Percentiles rank a stretch among this genome's conserved stretches.
Conservation (phyloP, 208 protist species). For the Acanthamoeba lugdunensis region DNA sequence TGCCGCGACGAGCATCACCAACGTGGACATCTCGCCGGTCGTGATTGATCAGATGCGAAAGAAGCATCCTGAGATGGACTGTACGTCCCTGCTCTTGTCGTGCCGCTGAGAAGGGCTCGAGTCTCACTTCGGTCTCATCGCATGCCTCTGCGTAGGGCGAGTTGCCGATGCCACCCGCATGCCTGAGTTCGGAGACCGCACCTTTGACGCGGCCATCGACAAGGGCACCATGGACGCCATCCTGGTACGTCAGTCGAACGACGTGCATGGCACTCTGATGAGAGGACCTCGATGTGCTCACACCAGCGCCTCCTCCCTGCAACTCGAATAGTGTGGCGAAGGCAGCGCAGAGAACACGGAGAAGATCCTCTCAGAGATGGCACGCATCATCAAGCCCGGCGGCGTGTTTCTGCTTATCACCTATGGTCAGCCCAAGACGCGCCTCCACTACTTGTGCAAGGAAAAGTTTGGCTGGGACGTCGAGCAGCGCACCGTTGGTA, state of each 20-base stretch:
- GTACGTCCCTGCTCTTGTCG: background rate
- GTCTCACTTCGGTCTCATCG: background rate
- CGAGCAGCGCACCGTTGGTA: constrained; percentile 5
- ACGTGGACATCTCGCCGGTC: constrained; percentile 31
- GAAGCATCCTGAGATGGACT: background rate
- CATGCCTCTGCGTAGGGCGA: background rate
- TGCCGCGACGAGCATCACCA: background rate
- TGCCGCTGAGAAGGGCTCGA: too few relatives aligned
- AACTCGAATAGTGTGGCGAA: background rate
- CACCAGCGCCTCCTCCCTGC: too few relatives aligned
- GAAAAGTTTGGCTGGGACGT: constrained; percentile 16
- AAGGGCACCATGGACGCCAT: constrained; percentile 13
- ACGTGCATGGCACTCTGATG: too few relatives aligned
- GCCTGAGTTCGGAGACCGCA: background rate
- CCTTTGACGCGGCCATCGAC: constrained; percentile 20
- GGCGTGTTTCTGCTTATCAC: background rate
- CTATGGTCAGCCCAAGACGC: constrained; percentile 1
- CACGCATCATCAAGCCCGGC: background rate
- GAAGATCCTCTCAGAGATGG: constrained; percentile 19
- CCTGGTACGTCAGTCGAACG: background rate
- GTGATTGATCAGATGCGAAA: constrained; percentile 41
- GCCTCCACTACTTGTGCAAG: background rate
- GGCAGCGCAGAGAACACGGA: constrained; percentile 8
- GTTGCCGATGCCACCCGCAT: background rate
- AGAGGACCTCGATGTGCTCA: too few relatives aligned